A percentile compares a stretch with the other conserved stretches of the same genome.
phyloP scores from a whole-genome alignment of 805 yeast species.

The Myxozyma udenii region DNA sequence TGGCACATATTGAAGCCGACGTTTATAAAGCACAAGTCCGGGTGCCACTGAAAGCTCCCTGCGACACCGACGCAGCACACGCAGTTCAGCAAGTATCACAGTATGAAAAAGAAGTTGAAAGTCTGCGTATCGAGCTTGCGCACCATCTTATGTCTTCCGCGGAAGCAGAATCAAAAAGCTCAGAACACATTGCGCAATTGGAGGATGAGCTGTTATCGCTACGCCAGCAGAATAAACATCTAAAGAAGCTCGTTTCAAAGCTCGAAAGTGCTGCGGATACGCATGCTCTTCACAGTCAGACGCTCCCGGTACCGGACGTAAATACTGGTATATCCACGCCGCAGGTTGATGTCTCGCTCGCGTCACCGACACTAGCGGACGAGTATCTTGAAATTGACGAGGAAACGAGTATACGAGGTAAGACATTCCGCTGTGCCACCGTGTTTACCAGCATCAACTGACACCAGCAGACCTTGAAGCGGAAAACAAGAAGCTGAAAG shows the following conservation, averaged over 20 bases:
- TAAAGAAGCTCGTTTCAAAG: constrained; percentile 4
- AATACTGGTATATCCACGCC: neutral
- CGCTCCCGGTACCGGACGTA: neutral
- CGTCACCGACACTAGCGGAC: neutral
- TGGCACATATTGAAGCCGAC: too few species aligned
- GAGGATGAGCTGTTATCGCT: neutral
- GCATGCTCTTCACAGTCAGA: neutral
- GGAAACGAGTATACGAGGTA: too few species aligned
- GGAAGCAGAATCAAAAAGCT: constrained; percentile 1
- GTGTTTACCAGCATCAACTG: neutral
- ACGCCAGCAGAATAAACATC: constrained; percentile 1
- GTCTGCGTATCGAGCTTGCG: constrained; percentile 24
- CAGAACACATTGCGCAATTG: constrained; percentile 1
- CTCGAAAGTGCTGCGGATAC: constrained; percentile 1
- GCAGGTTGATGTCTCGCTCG: constrained; percentile 6
- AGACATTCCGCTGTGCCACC: neutral
- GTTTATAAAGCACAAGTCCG: too few species aligned
- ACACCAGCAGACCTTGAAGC: constrained; percentile 1
- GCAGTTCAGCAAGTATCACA: too few species aligned
- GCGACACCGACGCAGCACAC: too few species aligned
- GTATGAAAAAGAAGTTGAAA: constrained; percentile 15
- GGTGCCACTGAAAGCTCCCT: too few species aligned
- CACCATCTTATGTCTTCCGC: constrained; percentile 3
- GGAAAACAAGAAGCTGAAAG: constrained; percentile 16
- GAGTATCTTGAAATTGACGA: neutral